Evolutionary conservation across 2,329 filamentous ascomycete species (phyloP), one percentile per base, ranked within the genome.

Genomic region (Fusarium denticulatum): DNA sequence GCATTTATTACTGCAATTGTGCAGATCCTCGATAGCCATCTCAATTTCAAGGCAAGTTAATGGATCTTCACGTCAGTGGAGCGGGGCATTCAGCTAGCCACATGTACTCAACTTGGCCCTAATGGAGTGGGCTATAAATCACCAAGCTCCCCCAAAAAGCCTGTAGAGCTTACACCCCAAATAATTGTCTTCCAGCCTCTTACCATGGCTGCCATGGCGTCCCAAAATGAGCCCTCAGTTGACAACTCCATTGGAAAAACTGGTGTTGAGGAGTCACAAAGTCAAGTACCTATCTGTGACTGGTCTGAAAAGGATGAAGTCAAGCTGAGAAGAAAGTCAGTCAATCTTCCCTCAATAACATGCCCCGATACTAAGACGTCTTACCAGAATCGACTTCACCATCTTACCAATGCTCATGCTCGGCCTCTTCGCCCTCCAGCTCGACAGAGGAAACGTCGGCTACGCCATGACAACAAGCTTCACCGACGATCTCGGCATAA

Each of bases 401-500:
- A 34, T 67, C 16, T 14, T 67, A 0, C 64, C 50, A 0, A 67
- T 67, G 39, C 62, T 67, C 2, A 67, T 67, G 64, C 62, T 67
- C 5, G 64, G 64, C 5, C 62, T 67, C 1, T 67, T 67, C 15
- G 62, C 52, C 9, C 14, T 67, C 1, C 52, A 67, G 3, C 64
- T 67, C 1, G 64, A 67, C 3, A 67, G 50, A 52, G 64, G 64
- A n/a, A 67, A 67, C 2, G 50, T 67, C 0, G 26, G 64, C 20
- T 67, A 67, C 20, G 64, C 62, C 1, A 67, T 67, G 62, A 67
- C 64, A 2, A 67, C 61, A 8, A 67, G 5, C 1, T 67, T 67
- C n/a, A 67, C 62, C 1, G n/a, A 67, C 6, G 61, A 67, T n/a
- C 62, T 67, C 4, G 45, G 50, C 6, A 66, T 67, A 32, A 67